Evolutionary conservation across 2,329 filamentous ascomycete genomes (phyloP).

Genomic region (Venturia effusa): DNA sequence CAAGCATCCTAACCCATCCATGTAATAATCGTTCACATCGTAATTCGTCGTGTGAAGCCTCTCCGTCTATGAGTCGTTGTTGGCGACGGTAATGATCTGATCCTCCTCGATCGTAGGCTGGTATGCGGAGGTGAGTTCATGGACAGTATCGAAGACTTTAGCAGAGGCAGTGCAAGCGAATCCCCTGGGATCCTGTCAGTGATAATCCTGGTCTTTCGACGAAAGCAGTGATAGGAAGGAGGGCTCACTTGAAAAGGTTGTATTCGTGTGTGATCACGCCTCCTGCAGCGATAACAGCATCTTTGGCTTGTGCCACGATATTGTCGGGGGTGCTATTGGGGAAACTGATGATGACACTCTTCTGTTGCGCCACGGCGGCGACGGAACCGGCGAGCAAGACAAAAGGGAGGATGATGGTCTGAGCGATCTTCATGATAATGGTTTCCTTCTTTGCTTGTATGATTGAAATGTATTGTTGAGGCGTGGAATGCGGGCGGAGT

Average conservation of each 20-base stretch:
- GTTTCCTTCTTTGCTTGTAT: neutral
- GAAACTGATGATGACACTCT: slow-evolving; percentile 71
- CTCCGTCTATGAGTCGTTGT: neutral
- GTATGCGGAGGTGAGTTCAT: slow-evolving; percentile 49
- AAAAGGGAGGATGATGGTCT: slow-evolving; percentile 40
- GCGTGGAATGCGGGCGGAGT: neutral
- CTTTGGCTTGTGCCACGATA: slow-evolving; percentile 60
- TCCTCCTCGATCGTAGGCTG: slow-evolving; percentile 67
- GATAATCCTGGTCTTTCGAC: slow-evolving; percentile 12
- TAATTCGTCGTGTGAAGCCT: neutral
- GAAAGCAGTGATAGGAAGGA: slow-evolving; percentile 5
- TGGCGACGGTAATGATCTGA: slow-evolving; percentile 43
- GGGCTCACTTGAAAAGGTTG: slow-evolving; percentile 32
- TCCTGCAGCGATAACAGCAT: slow-evolving; percentile 46
- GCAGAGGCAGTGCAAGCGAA: slow-evolving; percentile 66
- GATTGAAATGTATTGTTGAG: neutral
- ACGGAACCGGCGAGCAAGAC: slow-evolving; percentile 47
- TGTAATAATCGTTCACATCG: neutral
- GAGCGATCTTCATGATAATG: slow-evolving; percentile 46
- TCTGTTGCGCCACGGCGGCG: slow-evolving; percentile 52
- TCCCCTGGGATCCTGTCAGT: slow-evolving; percentile 44
- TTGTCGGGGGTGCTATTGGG: slow-evolving; percentile 56
- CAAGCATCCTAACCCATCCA: neutral
- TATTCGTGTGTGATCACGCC: slow-evolving; percentile 74
- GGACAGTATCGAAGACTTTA: slow-evolving; percentile 56